phyloP scores from a whole-genome alignment of 2,329 filamentous ascomycete species.

The Pseudogymnoascus sp. region DNA sequence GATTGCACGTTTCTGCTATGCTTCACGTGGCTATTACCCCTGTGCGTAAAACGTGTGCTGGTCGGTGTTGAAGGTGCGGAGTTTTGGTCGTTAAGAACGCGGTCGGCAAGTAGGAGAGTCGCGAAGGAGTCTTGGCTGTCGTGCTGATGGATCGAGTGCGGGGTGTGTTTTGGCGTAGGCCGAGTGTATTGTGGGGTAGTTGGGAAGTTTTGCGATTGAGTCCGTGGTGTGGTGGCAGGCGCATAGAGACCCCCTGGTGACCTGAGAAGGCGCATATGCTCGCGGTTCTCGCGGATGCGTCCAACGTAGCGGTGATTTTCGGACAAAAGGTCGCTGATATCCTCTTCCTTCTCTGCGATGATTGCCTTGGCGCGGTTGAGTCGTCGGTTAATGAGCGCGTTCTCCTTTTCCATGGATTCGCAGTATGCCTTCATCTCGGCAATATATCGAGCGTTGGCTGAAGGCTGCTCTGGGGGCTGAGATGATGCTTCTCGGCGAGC shows the following conservation, averaged over 20 bases:
- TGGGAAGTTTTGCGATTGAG: constrained; percentile 40
- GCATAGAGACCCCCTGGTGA: constrained; percentile 66
- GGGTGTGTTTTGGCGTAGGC: constrained; percentile 42
- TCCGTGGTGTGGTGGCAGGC: constrained; percentile 49
- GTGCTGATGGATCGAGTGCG: constrained; percentile 37
- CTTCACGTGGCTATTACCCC: constrained; percentile 43
- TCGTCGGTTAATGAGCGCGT: constrained; percentile 55
- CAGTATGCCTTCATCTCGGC: constrained; percentile 60
- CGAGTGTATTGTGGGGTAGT: constrained; percentile 39
- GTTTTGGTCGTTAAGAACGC: constrained; percentile 72
- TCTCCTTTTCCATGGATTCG: constrained; percentile 60
- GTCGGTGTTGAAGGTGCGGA: constrained; percentile 67
- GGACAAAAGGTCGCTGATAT: constrained; percentile 62
- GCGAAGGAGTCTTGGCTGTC: constrained; percentile 63
- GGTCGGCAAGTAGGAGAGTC: constrained; percentile 65
- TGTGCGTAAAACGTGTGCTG: constrained; percentile 23
- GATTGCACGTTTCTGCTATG: constrained; percentile 76
- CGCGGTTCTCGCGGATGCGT: constrained; percentile 81
- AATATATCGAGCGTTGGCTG: constrained; percentile 44
- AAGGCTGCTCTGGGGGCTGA: constrained; percentile 37
- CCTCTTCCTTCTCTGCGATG: constrained; percentile 71
- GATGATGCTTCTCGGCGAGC: constrained; percentile 47
- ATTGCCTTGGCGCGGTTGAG: constrained; percentile 69
- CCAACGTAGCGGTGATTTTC: constrained; percentile 72
- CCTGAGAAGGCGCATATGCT: constrained; percentile 74